These are phyloP conservation scores for Lactarius tabidus DNA, from an alignment of 768 basidiomycete species.

Conservation along the genomic window DNA sequence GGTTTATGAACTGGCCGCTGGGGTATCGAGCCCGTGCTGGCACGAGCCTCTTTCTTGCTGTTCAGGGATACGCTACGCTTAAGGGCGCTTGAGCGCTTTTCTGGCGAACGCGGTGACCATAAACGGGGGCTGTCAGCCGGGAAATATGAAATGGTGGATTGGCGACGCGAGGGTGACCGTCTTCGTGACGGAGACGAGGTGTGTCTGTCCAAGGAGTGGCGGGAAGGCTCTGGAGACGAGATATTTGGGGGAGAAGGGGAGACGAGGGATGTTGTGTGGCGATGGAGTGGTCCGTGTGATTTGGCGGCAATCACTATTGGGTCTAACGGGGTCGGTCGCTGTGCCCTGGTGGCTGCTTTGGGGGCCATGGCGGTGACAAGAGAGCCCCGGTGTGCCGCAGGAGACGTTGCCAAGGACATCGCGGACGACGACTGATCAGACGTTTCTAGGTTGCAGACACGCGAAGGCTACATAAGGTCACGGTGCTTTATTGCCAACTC, in stretches of 20 bases:
- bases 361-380: neutral
- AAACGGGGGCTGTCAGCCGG: conserved; percentile 33
- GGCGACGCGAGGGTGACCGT: conserved; percentile 35
- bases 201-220: conserved; percentile 11
- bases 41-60: conserved; percentile 7
- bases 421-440: neutral
- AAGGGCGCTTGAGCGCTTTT: neutral
- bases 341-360: neutral
- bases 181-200: conserved; percentile 28
- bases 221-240: conserved; percentile 29
- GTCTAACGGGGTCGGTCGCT: conserved; percentile 8
- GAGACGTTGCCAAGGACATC: conserved; percentile 5
- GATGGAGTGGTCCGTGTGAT: conserved; percentile 46
- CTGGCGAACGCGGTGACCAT: conserved; percentile 20
- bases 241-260: conserved; percentile 25
- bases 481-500: conserved; percentile 7
- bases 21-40: conserved; percentile 30
- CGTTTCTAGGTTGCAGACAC: neutral
- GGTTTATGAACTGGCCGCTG: conserved; percentile 28
- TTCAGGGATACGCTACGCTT: conserved; percentile 5
- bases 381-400: neutral
- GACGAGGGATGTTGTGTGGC: conserved; percentile 28
- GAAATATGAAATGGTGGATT: conserved; percentile 53
- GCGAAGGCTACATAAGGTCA: neutral
- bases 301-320: conserved; percentile 29